Evolutionary conservation across 352 stramenopile genomes (phyloP), one percentile per base, ranked within the genome.

Genomic region (Phytophthora citricola): DNA sequence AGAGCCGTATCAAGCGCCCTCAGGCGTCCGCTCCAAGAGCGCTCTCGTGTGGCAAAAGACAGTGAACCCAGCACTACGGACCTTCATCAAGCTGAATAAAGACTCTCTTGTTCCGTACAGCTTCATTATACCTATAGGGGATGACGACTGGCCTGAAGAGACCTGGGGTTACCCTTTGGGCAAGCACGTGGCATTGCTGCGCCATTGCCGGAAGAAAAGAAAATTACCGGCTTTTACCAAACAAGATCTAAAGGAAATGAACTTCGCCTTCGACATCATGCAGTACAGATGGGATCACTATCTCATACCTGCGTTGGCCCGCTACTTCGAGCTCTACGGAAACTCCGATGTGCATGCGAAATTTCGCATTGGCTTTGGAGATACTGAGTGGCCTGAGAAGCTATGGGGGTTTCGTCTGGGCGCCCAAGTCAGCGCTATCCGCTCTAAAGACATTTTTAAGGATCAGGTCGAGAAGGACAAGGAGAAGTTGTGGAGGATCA

Each of bases 291-390:
- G 69, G 69, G 22, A 50, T 31, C 40, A 43, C 7, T 56, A 51
- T 11, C 58, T 83, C 17, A 24, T 88, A 8, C 73, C 73, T 1
- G 50, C 62, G 15, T 59, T 85, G 22, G 60, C 68, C 8, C 54
- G 26, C 5, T 84, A 67, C 43, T 53, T 60, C 22, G 52, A 69
- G 12, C 34, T 82, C 1, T 34, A 76, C 29, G 66, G 70, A 44
- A n/a, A 45, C 9, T 24, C 39, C 11, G 39, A 45, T 22, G 39
- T 45, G 9, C 14, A n/a, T 5, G 20, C 17, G n/a, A 3, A 12
- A 10, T 45, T 45, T 22, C 15, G 14, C n/a, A 45, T 45, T 4
- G 15, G 2, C 5, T 7, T 24, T n/a, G 39, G 39, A 24, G 39
- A 12, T 24, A 2, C 2, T 10, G 5, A 45, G 2, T 45, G 39